These are phyloP conservation scores for Hericium alpestre DNA, from an alignment of 768 basidiomycete genomes.

Conservation along the genomic window DNA sequence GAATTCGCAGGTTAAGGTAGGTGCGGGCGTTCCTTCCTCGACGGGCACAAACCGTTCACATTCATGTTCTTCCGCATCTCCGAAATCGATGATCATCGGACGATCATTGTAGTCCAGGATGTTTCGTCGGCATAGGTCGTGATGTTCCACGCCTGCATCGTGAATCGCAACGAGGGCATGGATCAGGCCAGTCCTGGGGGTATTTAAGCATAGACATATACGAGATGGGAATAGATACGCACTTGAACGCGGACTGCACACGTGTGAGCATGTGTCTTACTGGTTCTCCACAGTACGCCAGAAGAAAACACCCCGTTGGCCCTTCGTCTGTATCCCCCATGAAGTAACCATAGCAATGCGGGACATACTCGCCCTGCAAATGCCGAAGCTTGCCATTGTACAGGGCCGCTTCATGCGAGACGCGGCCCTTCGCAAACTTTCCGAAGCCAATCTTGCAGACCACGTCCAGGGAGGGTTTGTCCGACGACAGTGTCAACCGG, in stretches of 20 bases:
- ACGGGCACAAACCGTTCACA: background rate
- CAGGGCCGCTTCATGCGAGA: too few relatives aligned
- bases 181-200: slow-evolving; percentile 27
- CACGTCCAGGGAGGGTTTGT: background rate
- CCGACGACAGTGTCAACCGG: background rate
- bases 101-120: slow-evolving; percentile 35
- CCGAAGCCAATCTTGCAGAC: background rate
- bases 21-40: background rate
- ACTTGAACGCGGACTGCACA: background rate
- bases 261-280: background rate
- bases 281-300: background rate
- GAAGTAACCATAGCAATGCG: background rate
- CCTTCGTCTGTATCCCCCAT: background rate
- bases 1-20: background rate
- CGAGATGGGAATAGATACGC: background rate
- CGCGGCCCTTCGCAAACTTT: too few relatives aligned
- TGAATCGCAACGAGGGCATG: background rate
- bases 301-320: background rate
- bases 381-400: too few relatives aligned
- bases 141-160: background rate
- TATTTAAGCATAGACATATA: slow-evolving; percentile 21
- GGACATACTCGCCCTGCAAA: too few relatives aligned
- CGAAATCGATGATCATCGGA: slow-evolving; percentile 67
- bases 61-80: too few relatives aligned
- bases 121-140: slow-evolving; percentile 26